Base-by-base conservation (phyloP, 257 asterid genomes). In the Nicotiana paniculata region DNA sequence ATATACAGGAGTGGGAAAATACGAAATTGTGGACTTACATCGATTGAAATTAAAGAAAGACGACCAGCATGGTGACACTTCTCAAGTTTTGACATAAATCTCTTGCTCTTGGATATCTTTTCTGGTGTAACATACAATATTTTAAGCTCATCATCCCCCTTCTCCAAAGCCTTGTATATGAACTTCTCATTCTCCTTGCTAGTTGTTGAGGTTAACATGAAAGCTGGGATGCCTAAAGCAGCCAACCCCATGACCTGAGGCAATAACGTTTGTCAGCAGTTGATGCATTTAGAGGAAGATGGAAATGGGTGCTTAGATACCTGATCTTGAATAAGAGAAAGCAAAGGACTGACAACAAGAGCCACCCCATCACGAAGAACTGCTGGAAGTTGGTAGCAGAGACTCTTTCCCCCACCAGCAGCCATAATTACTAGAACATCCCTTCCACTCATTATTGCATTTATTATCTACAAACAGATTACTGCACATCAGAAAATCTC, bases 331-430 rank as follows among this genome's bases (percentile, higher is more conserved):
- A 96, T 96, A 86, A 94, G 99, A 68, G 99, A 94, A 81, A 96
- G 91, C 90, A 96, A 88, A 86, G 97, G 99, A 84, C 97, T 94
- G 91, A 96, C 93, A 53, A 94, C 97, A 81, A 96, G 94, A 84
- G 97, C 91, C 84, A 94, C 93, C 64, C 99, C 98, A 53, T 90
- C 86, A 82, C 86, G 90, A 77, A 96, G 94, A 89, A 96, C 85
- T 8, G 97, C 96, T 6, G 99, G 99, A 87, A 94, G 99, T 85
- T 96, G 99, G 89, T 96, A 96, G 89, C 99, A 96, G 63, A 96
- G 90, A 86, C 98, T 94, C 91, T 96, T 96, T 80, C 99, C 99
- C 65, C 99, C 99, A 81, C 99, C 98, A 84, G 99, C 99, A 64
- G 99, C 99, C 98, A 94, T 96, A 82, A 96, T 96, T 48, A 96